Base-by-base conservation (phyloP, 2,329 filamentous ascomycete species). In the Penicillium aurantiogriseum region DNA sequence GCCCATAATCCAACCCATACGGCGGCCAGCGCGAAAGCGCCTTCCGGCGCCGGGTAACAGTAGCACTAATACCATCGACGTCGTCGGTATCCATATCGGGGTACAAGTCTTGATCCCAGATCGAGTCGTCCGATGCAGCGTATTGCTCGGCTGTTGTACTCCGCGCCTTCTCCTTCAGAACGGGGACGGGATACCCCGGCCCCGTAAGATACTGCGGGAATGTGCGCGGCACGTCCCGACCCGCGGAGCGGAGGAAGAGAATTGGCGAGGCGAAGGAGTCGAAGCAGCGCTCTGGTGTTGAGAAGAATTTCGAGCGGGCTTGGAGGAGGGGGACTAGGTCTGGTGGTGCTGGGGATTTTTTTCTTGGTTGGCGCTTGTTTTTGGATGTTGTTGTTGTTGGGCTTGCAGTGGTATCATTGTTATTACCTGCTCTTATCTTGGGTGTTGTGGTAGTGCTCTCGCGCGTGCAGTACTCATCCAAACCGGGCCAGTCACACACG, bases 181-280 rank as follows among this genome's bases (percentile, higher is more conserved):
- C 63, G 0, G 74, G 74, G 4, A 72, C 56, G 1, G 74, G 72
- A 52, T 75, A 70, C 3, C 67, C 69, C 1, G 71, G 65, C 0
- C 74, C 74, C 0, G 66, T 74, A 1, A 67, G 60, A 51, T 76
- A 76, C 17, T 61, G 56, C 2, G 74, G 74, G 43, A 74, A 74
- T 2, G 15, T 35, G 4, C 61, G 63, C 1, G 74, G 77, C 5
- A 73, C 73, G 43, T 77, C 74, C 50, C 72, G 70, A 0, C 76
- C 76, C 0, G 77, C 61, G 0, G 76, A 74, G 23, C 77, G 73
- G 9, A 79, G 69, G 48, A 79, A 77, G 7, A 79, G 59, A 4
- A 74, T 63, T 0, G 77, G 77, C 4, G 75, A 77, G 0, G 77
- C 76, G 55, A 79, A 79, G 0, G 75, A 61, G 57, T 79, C 77